A percentile compares a stretch with the other conserved stretches of the same genome.
Conservation (phyloP, 2,329 filamentous ascomycete genomes). For the Ophiostoma ips region DNA sequence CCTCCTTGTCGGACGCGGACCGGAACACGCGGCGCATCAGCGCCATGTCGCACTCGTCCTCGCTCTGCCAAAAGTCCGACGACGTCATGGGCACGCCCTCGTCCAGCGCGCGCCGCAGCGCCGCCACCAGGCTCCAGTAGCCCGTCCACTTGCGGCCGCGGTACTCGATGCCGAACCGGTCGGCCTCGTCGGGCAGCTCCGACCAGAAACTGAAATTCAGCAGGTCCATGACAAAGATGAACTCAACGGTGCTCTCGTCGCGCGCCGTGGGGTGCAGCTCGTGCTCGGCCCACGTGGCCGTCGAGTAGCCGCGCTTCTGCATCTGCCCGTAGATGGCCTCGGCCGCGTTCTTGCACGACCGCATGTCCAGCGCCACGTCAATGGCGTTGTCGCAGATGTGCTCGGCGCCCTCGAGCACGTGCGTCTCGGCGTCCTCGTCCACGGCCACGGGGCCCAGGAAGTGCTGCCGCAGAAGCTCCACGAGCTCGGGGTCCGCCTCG, state of each 20-base stretch:
- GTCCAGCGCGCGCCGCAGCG: constrained; percentile 73
- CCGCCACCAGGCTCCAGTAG: constrained; percentile 87
- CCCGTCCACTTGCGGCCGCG: constrained; percentile 74
- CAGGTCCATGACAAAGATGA: constrained; percentile 95
- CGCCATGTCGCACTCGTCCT: constrained; percentile 62
- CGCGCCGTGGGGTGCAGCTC: constrained; percentile 77
- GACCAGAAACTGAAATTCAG: constrained; percentile 98
- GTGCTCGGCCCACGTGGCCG: constrained; percentile 74
- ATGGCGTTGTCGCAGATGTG: constrained; percentile 85
- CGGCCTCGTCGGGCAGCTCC: constrained; percentile 46
- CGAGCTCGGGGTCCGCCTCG: constrained; percentile 75
- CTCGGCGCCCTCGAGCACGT: constrained; percentile 69
- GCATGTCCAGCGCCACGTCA: constrained; percentile 79
- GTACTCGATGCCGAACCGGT: constrained; percentile 75
- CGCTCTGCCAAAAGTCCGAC: constrained; percentile 71
- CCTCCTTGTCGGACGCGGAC: constrained; percentile 71
- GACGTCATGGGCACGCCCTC: constrained; percentile 86
- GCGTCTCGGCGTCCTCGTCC: constrained; percentile 55
- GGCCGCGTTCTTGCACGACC: constrained; percentile 69
- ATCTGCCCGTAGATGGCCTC: constrained; percentile 67
- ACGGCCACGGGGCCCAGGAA: constrained; percentile 45
- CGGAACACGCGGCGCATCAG: constrained; percentile 67
- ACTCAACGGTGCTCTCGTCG: constrained; percentile 67
- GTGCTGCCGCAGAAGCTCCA: constrained; percentile 73
- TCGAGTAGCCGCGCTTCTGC: constrained; percentile 71